phyloP scores from a whole-genome alignment of 305 asterid species.

The Solanum hybrid region DNA sequence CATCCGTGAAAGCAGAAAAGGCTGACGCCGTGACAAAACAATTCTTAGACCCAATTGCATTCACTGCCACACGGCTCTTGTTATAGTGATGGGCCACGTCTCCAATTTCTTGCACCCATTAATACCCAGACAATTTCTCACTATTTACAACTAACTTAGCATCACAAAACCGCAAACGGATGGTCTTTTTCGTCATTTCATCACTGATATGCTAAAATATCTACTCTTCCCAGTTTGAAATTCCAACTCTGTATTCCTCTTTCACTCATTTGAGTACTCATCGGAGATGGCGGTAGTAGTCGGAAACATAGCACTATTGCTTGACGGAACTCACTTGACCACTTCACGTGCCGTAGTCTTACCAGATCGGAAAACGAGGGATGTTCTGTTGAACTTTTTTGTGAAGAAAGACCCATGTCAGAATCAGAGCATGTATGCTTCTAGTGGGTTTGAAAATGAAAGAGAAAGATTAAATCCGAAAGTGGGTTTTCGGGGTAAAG shows the following conservation, averaged over 20 bases:
- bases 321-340: slow-evolving; percentile 48
- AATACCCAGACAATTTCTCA: neutral
- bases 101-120: neutral
- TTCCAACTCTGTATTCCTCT: neutral
- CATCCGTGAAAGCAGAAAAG: neutral
- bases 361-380: slow-evolving; percentile 49
- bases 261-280: neutral
- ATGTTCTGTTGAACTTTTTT: slow-evolving; percentile 38
- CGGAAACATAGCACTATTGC: slow-evolving; percentile 49
- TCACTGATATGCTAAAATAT: slow-evolving; percentile 1
- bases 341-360: slow-evolving; percentile 25
- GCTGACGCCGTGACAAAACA: neutral
- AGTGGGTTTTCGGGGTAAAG: slow-evolving; percentile 13
- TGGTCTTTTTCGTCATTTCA: slow-evolving; percentile 3
- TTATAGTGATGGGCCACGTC: neutral
- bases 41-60: neutral
- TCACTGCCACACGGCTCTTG: neutral
- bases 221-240: neutral
- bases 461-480: slow-evolving; percentile 15
- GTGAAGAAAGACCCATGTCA: slow-evolving; percentile 33
- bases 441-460: slow-evolving; percentile 32
- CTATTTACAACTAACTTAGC: neutral
- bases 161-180: neutral
- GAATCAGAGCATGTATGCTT: slow-evolving; percentile 13
- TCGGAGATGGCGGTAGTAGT: slow-evolving; percentile 59